A percentile compares a stretch with the other conserved stretches of the same genome.
Conservation (phyloP, 768 basidiomycete species). For the Trametes gibbosa region DNA sequence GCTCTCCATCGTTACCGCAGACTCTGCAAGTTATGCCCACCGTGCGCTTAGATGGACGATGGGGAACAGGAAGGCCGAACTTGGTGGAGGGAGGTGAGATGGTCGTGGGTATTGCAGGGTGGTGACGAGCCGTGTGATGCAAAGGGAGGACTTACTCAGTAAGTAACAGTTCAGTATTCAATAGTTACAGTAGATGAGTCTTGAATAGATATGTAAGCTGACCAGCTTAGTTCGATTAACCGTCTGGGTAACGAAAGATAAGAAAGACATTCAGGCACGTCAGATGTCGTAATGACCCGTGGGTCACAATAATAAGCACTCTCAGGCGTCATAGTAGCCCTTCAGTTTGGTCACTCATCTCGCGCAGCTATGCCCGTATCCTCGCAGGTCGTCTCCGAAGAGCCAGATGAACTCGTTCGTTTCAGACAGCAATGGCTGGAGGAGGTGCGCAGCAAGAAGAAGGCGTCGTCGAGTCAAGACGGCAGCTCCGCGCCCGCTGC, state of each 20-base stretch:
- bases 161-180: not conserved
- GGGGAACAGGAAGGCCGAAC: slow-evolving; percentile 23
- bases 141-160: not conserved
- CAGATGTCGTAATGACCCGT: not conserved
- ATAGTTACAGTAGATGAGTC: not conserved
- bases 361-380: not conserved
- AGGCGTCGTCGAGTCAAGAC: slow-evolving; percentile 1
- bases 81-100: not conserved
- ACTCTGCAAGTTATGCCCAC: slow-evolving; percentile 45
- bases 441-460: slow-evolving; percentile 23
- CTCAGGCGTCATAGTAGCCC: not conserved
- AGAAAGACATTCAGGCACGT: not conserved
- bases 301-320: not conserved
- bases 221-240: no score
- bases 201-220: no score
- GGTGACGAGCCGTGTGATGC: slow-evolving; percentile 2
- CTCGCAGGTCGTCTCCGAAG: slow-evolving; percentile 27
- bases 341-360: slow-evolving; percentile 10
- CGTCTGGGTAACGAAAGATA: not conserved
- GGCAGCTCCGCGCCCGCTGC: not conserved
- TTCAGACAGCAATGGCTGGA: slow-evolving; percentile 73
- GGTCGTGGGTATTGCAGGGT: slow-evolving; percentile 7
- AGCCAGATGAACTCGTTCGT: slow-evolving; percentile 57
- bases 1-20: slow-evolving; percentile 56
- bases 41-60: slow-evolving; percentile 65